phyloP scores from a whole-genome alignment of 129 eudicot species.

The Tagetes patula region DNA sequence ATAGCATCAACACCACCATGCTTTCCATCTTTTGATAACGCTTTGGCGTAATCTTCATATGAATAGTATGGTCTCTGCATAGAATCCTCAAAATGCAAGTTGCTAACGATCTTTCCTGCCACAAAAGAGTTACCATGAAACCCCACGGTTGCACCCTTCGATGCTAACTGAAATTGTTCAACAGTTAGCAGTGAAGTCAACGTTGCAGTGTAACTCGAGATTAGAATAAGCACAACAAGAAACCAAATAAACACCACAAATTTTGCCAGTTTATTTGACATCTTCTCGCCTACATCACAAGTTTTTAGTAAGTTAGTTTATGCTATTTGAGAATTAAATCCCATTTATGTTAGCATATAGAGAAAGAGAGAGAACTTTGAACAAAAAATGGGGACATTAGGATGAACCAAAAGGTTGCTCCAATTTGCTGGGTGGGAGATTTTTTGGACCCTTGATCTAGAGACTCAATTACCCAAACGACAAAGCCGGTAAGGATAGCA shows the following conservation, averaged over 20 bases:
- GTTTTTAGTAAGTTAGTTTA: neutral
- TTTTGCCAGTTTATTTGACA: slow-evolving; percentile 34
- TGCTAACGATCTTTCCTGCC: slow-evolving; percentile 13
- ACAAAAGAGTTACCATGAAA: slow-evolving; percentile 37
- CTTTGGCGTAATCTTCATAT: slow-evolving; percentile 29
- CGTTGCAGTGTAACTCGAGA: slow-evolving; percentile 53
- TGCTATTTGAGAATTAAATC: too few relatives aligned
- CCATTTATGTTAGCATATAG: neutral
- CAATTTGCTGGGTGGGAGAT: slow-evolving; percentile 29
- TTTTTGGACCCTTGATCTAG: slow-evolving; percentile 35
- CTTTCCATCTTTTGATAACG: slow-evolving; percentile 41
- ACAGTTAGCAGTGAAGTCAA: slow-evolving; percentile 45
- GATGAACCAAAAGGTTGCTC: slow-evolving; percentile 38
- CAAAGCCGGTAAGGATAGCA: slow-evolving; percentile 28
- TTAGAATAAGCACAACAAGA: slow-evolving; percentile 42
- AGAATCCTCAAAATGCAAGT: slow-evolving; percentile 26
- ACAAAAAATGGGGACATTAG: slow-evolving; percentile 39
- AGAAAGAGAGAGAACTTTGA: slow-evolving; percentile 29
- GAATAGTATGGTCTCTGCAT: slow-evolving; percentile 20
- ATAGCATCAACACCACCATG: slow-evolving; percentile 46
- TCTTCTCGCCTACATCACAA: slow-evolving; percentile 24
- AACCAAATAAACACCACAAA: slow-evolving; percentile 41
- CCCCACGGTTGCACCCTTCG: slow-evolving; percentile 35
- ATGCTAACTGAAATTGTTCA: slow-evolving; percentile 36
- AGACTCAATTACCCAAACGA: slow-evolving; percentile 41